A percentile compares a stretch with the other conserved stretches of the same genome.
These are phyloP conservation scores for Tremellales sp. DNA, from an alignment of 1,284 basidiomycete genomes.

Conservation along the genomic window DNA sequence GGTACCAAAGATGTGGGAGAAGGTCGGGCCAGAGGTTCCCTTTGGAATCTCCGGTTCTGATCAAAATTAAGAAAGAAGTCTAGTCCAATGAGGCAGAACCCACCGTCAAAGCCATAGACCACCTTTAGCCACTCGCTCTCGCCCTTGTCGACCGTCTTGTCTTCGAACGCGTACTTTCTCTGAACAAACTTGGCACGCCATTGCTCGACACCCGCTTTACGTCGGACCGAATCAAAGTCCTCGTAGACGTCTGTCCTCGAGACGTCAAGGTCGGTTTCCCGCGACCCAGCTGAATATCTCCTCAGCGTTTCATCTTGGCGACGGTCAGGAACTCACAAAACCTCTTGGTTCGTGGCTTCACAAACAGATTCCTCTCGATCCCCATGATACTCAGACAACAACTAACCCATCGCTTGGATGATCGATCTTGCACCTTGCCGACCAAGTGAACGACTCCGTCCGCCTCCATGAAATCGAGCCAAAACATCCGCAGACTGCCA, in stretches of 20 bases:
- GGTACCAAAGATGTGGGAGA: slow-evolving; percentile 85
- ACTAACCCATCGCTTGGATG: slow-evolving; percentile 68
- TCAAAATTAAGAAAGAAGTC: neutral
- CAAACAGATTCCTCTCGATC: slow-evolving; percentile 87
- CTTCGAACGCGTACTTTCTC: slow-evolving; percentile 90
- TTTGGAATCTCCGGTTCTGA: slow-evolving; percentile 64
- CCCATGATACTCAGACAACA: slow-evolving; percentile 82
- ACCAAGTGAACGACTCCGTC: slow-evolving; percentile 71
- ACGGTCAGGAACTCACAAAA: slow-evolving; percentile 54
- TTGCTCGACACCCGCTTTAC: slow-evolving; percentile 68
- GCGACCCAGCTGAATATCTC: slow-evolving; percentile 51
- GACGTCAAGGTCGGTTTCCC: slow-evolving; percentile 73
- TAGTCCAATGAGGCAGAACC: slow-evolving; percentile 32
- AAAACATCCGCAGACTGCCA: slow-evolving; percentile 78
- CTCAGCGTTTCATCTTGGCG: too few relatives aligned
- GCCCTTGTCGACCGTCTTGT: slow-evolving; percentile 72
- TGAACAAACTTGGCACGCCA: slow-evolving; percentile 77
- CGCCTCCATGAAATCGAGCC: slow-evolving; percentile 86
- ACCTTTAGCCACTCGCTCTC: slow-evolving; percentile 90
- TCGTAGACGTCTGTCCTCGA: slow-evolving; percentile 66
- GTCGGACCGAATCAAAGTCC: slow-evolving; percentile 79
- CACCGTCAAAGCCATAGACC: slow-evolving; percentile 76
- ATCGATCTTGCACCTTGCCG: slow-evolving; percentile 80
- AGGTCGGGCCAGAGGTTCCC: slow-evolving; percentile 73
- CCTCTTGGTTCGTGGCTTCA: slow-evolving; percentile 72